Conservation (phyloP, 306 rosid species). For the Ochetophila trinervis region DNA sequence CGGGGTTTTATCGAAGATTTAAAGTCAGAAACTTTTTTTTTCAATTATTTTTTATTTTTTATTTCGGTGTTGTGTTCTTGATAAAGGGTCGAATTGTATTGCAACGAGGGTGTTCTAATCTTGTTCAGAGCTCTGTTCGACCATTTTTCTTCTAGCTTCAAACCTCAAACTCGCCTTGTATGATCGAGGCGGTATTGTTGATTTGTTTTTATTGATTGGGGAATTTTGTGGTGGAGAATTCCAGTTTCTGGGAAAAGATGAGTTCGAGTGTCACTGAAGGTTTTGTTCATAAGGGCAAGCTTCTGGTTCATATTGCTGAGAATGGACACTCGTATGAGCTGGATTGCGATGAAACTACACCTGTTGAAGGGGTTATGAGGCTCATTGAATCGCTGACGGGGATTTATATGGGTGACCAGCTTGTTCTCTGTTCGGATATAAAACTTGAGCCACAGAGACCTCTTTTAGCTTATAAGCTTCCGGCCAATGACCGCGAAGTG, state of each 20-base stretch:
- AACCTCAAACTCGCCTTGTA: background rate
- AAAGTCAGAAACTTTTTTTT: background rate
- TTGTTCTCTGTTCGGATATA: conserved; percentile 78
- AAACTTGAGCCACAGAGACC: conserved; percentile 72
- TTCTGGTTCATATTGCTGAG: conserved; percentile 83
- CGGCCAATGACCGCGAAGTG: conserved; percentile 69
- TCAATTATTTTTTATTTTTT: background rate
- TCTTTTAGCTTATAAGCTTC: conserved; percentile 78
- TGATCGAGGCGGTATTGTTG: conserved; percentile 19
- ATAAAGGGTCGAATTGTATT: conserved; percentile 18
- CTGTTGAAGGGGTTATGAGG: conserved; percentile 73
- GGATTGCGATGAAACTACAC: conserved; percentile 57
- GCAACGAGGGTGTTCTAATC: conserved; percentile 29
- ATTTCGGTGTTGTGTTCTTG: conserved; percentile 6
- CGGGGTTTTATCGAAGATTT: conserved; percentile 22
- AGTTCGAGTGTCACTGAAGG: conserved; percentile 52
- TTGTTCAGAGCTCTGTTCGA: conserved; percentile 23
- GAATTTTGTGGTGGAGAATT: conserved; percentile 29
- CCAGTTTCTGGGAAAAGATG: conserved; percentile 50
- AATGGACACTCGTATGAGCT: conserved; percentile 82
- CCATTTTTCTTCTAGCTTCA: conserved; percentile 1
- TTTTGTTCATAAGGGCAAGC: conserved; percentile 50
- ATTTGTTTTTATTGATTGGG: conserved; percentile 26
- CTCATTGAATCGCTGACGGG: conserved; percentile 51
- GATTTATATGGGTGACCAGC: conserved; percentile 60